Conservation (phyloP, 2,329 filamentous ascomycete genomes). For the Aureobasidium sp. region DNA sequence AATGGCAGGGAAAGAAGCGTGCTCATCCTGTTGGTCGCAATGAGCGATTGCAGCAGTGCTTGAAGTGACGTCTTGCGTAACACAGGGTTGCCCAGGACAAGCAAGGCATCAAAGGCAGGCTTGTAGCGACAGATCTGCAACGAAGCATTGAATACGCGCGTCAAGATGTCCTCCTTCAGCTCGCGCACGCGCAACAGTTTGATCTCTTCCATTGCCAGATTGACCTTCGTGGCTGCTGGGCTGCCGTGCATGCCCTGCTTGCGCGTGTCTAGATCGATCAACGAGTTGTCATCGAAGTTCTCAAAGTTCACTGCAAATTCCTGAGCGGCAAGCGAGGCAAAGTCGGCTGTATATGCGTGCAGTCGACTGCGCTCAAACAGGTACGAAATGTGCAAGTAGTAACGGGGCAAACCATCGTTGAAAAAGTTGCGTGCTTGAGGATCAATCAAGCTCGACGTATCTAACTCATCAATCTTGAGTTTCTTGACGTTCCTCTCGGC, state of each 20-base stretch:
- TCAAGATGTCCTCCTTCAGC: slow-evolving; percentile 64
- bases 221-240: slow-evolving; percentile 23
- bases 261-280: slow-evolving; percentile 23
- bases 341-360: slow-evolving; percentile 76
- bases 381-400: slow-evolving; percentile 77
- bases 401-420: slow-evolving; percentile 69
- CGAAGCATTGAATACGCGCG: slow-evolving; percentile 75
- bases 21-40: slow-evolving; percentile 25
- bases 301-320: slow-evolving; percentile 20
- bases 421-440: slow-evolving; percentile 63
- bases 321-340: slow-evolving; percentile 53
- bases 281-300: slow-evolving; percentile 19
- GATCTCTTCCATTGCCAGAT: slow-evolving; percentile 29
- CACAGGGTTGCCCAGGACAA: slow-evolving; percentile 63
- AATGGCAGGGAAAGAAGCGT: slow-evolving; percentile 67
- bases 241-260: slow-evolving; percentile 25
- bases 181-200: slow-evolving; percentile 25
- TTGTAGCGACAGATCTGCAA: slow-evolving; percentile 74
- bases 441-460: slow-evolving; percentile 59
- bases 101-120: slow-evolving; percentile 71
- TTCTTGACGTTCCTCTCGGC: slow-evolving; percentile 19
- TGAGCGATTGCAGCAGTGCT: slow-evolving; percentile 50
- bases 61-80: slow-evolving; percentile 67
- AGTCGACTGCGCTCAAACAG: slow-evolving; percentile 74
- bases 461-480: slow-evolving; percentile 27